Evolutionary conservation across 2,329 filamentous ascomycete genomes (phyloP).

Genomic region (Phaeosphaeria sp.): DNA sequence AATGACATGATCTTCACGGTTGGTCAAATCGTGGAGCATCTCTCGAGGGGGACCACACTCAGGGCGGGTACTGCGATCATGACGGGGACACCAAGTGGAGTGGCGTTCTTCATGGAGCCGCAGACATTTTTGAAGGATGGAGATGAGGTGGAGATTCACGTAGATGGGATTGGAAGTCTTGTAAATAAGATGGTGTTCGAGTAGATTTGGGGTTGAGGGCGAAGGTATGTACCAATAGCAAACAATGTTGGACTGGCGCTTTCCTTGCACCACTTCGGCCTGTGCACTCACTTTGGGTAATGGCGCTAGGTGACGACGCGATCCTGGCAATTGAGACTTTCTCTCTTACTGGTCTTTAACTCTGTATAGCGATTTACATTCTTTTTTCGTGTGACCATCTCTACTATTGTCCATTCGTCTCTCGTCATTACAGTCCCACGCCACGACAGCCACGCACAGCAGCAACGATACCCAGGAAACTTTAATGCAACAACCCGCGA

Average conservation of each 20-base stretch:
- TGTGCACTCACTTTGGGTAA: neutral
- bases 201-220: constrained; percentile 12
- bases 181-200: constrained; percentile 45
- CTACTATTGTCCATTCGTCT: neutral
- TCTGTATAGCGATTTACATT: neutral
- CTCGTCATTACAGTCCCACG: neutral
- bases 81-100: constrained; percentile 57
- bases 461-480: neutral
- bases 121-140: constrained; percentile 47
- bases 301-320: neutral
- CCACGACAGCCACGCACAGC: neutral
- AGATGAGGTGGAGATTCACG: constrained; percentile 43
- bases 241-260: neutral
- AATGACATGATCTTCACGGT: constrained; percentile 58
- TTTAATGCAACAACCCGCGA: neutral
- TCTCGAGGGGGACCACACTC: constrained; percentile 56
- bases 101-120: constrained; percentile 46
- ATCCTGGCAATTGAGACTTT: neutral
- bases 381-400: neutral
- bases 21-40: constrained; percentile 51
- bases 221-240: neutral
- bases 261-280: neutral
- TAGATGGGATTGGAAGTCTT: constrained; percentile 44
- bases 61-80: constrained; percentile 56
- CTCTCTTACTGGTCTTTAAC: neutral